phyloP scores from a whole-genome alignment of 2,329 filamentous ascomycete genomes.

The Microcyclospora tardicrescens region DNA sequence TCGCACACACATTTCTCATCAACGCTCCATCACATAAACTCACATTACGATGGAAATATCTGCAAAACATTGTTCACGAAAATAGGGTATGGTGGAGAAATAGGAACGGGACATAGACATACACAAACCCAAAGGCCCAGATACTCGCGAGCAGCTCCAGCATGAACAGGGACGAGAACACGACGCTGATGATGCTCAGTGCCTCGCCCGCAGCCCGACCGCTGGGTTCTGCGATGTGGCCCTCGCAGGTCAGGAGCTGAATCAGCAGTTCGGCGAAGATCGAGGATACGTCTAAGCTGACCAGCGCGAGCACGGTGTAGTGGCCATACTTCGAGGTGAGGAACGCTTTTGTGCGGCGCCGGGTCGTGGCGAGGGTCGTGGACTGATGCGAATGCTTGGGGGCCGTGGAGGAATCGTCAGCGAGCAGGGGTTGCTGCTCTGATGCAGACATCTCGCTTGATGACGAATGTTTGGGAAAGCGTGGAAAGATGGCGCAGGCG shows the following conservation, averaged over 20 bases:
- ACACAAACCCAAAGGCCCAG: slow-evolving; percentile 50
- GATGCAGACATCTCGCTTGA: too few species aligned
- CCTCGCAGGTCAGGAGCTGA: slow-evolving; percentile 37
- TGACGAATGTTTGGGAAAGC: too few species aligned
- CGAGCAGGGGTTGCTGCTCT: too few species aligned
- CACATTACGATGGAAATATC: not conserved
- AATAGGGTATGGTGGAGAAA: not conserved
- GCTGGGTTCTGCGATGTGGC: slow-evolving; percentile 16
- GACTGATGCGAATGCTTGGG: too few species aligned
- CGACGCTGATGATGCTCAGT: slow-evolving; percentile 41
- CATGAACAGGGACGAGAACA: slow-evolving; percentile 54
- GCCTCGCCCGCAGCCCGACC: slow-evolving; percentile 24
- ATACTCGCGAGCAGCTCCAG: slow-evolving; percentile 46
- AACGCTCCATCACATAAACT: not conserved
- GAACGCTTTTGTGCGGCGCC: slow-evolving; percentile 21
- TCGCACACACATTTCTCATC: not conserved
- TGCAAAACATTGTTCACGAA: not conserved
- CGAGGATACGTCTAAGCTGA: slow-evolving; percentile 37
- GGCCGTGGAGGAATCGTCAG: too few species aligned
- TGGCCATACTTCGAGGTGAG: slow-evolving; percentile 37
- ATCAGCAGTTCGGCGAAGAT: slow-evolving; percentile 42
- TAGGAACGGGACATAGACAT: slow-evolving; percentile 16
- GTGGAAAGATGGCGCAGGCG: too few species aligned
- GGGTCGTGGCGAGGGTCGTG: slow-evolving; percentile 2
- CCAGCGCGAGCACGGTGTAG: slow-evolving; percentile 36